Evolutionary conservation across 768 basidiomycete genomes (phyloP).

Genomic region (Cystobasidium onofrii): DNA sequence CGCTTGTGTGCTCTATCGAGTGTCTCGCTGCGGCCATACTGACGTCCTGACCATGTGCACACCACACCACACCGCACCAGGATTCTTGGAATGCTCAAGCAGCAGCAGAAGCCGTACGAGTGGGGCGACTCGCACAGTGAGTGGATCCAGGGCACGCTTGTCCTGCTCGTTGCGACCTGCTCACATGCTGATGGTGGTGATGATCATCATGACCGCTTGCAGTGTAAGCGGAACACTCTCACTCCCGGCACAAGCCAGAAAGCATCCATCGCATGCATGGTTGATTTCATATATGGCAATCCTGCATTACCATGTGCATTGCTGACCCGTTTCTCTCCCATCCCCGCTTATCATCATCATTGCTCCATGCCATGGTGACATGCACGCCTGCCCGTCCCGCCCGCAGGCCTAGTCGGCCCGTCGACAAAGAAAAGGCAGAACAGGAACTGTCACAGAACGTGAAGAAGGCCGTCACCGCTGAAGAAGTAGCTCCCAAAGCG

Average conservation of each 20-base stretch:
- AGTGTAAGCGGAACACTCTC: background rate
- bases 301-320: too few relatives aligned
- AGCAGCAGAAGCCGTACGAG: conserved; percentile 8
- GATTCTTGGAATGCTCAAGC: background rate
- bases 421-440: conserved; percentile 97
- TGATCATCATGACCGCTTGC: background rate
- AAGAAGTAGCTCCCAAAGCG: conserved; percentile 95
- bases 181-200: background rate
- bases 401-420: conserved; percentile 71
- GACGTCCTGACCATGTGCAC: background rate
- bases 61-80: background rate
- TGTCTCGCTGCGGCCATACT: background rate
- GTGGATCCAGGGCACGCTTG: too few relatives aligned
- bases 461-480: conserved; percentile 93
- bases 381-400: background rate
- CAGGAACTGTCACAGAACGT: conserved; percentile 86
- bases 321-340: too few relatives aligned
- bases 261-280: too few relatives aligned
- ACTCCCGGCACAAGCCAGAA: too few relatives aligned
- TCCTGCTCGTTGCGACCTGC: background rate
- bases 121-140: conserved; percentile 25
- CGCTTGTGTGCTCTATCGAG: too few relatives aligned
- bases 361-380: background rate
- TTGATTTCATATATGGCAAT: too few relatives aligned
- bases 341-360: too few relatives aligned